A percentile compares a stretch with the other conserved stretches of the same genome.
phyloP scores from a whole-genome alignment of 805 yeast species.

The Spathaspora arborariae region DNA sequence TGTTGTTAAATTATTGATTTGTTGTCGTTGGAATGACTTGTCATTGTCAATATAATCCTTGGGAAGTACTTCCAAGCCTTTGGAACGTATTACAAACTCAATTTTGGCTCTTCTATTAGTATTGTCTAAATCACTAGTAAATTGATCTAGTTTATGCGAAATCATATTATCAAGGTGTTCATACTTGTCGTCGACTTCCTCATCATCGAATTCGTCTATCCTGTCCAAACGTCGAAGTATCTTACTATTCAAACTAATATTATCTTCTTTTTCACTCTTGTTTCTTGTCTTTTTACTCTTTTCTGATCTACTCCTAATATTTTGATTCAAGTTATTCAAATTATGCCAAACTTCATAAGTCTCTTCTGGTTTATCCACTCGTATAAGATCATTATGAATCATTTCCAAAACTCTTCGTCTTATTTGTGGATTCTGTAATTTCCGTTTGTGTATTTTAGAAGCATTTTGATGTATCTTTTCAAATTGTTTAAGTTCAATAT shows the following conservation, averaged over 20 bases:
- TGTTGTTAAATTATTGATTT: slow-evolving; percentile 32
- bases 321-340: slow-evolving; percentile 2
- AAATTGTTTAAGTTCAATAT: slow-evolving; percentile 15
- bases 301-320: background rate
- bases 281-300: background rate
- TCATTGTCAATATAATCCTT: background rate
- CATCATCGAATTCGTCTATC: slow-evolving; percentile 1
- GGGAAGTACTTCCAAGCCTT: slow-evolving; percentile 20
- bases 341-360: slow-evolving; percentile 32
- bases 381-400: slow-evolving; percentile 23
- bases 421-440: slow-evolving; percentile 9
- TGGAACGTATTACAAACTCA: slow-evolving; percentile 16
- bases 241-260: background rate
- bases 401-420: slow-evolving; percentile 15
- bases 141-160: slow-evolving; percentile 9
- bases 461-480: slow-evolving; percentile 10
- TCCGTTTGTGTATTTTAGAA: slow-evolving; percentile 5
- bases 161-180: slow-evolving; percentile 2
- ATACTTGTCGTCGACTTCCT: slow-evolving; percentile 2
- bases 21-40: slow-evolving; percentile 17
- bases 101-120: slow-evolving; percentile 17
- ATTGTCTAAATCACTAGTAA: slow-evolving; percentile 17
- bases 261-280: background rate
- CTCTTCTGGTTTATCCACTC: slow-evolving; percentile 25
- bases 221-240: background rate